Base-by-base conservation (phyloP, 2,329 filamentous ascomycete genomes). In the Ophiostoma angusticollis region DNA sequence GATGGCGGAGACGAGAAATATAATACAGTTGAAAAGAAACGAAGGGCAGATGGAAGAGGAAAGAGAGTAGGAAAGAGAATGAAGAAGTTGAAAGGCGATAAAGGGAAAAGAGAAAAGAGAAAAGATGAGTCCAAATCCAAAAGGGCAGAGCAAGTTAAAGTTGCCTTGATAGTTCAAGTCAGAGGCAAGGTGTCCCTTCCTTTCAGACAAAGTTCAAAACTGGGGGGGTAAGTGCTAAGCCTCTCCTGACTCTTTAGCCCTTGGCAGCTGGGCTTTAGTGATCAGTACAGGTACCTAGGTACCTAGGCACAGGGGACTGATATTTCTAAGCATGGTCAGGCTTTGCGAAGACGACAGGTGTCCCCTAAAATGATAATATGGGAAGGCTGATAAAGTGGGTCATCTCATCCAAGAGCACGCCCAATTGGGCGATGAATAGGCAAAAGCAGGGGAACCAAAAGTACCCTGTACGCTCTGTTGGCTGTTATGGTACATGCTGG, bases 271-370 rank as follows among this genome's bases (percentile, higher is more conserved):
- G n/a, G n/a, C n/a, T n/a, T n/a, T n/a, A n/a, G n/a, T n/a, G n/a
- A n/a, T n/a, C n/a, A n/a, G n/a, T n/a, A n/a, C n/a, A n/a, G n/a
- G n/a, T n/a, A n/a, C n/a, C n/a, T n/a, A n/a, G n/a, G n/a, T n/a
- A n/a, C n/a, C n/a, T n/a, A n/a, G n/a, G n/a, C n/a, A n/a, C n/a
- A n/a, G n/a, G n/a, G n/a, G n/a, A 9, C 11, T 14, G 16, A 29
- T 24, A 44, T 44, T 44, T 41, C 35, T 44, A 44, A 44, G 38
- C 42, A 18, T 35, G 25, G 24, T 18, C 8, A 18, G 34, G 18
- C 13, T 14, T 21, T 22, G 38, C 31, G 33, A 45, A 45, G 43
- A 47, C 39, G 45, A 47, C 45, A 47, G 43, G 45, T 47, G 45
- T 47, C 45, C 45, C 39, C 32, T 45, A 42, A 29, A 11, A 22